Percentiles rank a stretch among this genome's conserved stretches.
Evolutionary conservation across 1,139 yeast species (phyloP).

Genomic region (Scheffersomyces cryptocercus): DNA sequence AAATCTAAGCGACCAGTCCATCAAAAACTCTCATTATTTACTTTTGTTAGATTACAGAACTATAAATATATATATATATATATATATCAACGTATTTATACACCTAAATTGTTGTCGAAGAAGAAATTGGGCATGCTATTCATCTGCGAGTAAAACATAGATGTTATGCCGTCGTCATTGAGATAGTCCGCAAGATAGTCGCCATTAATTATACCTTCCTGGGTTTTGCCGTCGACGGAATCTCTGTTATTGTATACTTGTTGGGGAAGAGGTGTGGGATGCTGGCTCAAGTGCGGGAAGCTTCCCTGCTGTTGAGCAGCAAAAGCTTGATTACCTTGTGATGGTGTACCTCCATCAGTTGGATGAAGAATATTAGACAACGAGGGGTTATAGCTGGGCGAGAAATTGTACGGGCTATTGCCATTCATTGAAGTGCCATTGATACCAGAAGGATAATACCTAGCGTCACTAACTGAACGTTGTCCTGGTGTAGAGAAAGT

Average conservation of each 20-base stretch:
- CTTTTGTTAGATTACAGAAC: too few relatives aligned
- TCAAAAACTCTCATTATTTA: too few relatives aligned
- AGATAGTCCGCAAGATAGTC: conserved; percentile 12
- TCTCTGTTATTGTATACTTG: neutral
- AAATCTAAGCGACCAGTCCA: too few relatives aligned
- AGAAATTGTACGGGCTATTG: neutral
- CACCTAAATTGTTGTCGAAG: conserved; percentile 37
- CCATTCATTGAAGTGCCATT: neutral
- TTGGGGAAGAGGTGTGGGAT: neutral
- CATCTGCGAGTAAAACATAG: conserved; percentile 18
- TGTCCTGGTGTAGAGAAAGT: neutral
- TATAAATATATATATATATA: neutral
- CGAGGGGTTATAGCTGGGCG: conserved; percentile 16
- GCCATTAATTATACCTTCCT: neutral
- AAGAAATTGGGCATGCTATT: conserved; percentile 39
- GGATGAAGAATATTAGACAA: conserved; percentile 26
- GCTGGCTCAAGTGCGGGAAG: neutral
- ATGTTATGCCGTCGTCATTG: conserved; percentile 19
- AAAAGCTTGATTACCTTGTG: neutral
- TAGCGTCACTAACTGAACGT: neutral
- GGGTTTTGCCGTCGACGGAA: neutral
- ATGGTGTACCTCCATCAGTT: conserved; percentile 1
- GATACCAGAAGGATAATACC: neutral
- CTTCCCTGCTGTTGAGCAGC: neutral
- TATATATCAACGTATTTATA: neutral